Evolutionary conservation across 176 grass and related monocot genomes (phyloP).

Genomic region (Bonia amplexicaulis): DNA sequence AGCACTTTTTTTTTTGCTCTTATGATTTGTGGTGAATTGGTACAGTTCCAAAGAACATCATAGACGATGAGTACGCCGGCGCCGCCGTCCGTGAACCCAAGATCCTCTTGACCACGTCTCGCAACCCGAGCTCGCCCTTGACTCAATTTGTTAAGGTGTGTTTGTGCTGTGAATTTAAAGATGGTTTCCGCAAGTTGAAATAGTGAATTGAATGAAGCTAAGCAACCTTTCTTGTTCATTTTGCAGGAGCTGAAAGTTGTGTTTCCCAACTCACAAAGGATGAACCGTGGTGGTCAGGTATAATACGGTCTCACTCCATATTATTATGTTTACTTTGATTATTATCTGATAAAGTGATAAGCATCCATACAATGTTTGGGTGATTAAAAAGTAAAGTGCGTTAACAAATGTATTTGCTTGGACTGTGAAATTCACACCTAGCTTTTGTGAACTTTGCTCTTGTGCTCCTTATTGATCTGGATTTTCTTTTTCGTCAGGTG

Average conservation of each 20-base stretch:
- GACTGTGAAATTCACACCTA: background rate
- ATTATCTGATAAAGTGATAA: background rate
- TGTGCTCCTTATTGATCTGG: background rate
- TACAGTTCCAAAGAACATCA: conserved; percentile 54
- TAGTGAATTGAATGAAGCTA: background rate
- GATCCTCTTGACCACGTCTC: conserved; percentile 79
- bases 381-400: background rate
- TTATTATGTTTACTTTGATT: background rate
- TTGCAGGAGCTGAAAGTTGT: conserved; percentile 79
- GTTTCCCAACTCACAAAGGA: conserved; percentile 70
- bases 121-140: conserved; percentile 61
- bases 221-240: background rate
- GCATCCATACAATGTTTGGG: background rate
- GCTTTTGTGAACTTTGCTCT: background rate
- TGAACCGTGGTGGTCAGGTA: conserved; percentile 97
- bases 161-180: background rate
- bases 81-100: conserved; percentile 50
- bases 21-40: background rate
- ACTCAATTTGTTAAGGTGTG: conserved; percentile 78
- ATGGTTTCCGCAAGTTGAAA: background rate
- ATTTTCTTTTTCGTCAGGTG: conserved; percentile 44
- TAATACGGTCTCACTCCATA: background rate
- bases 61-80: conserved; percentile 83
- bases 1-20: background rate
- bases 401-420: background rate